Base-by-base conservation (phyloP, 352 stramenopile species). In the Globisporangium nunn region DNA sequence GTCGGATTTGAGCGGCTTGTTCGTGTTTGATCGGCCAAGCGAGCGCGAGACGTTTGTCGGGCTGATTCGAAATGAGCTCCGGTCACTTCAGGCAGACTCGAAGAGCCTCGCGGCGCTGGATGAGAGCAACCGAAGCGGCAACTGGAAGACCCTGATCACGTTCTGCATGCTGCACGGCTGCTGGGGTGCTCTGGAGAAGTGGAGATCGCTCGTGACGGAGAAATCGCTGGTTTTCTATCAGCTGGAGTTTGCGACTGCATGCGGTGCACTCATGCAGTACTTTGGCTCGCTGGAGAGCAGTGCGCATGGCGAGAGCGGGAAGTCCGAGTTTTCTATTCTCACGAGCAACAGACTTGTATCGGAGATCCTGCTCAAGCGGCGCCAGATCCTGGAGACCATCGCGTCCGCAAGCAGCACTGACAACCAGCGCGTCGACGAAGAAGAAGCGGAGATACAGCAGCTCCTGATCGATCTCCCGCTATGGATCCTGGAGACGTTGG, bases 401-500 rank as follows among this genome's bases (percentile, higher is more conserved):
- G 18, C 46, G 47, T 44, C 8, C 14, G 45, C 48, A 15, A 44
- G n/a, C 33, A 45, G 10, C 33, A 45, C 39, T 45, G 62, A 18
- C 59, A 63, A 10, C 45, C 59, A 31, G 56, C 68, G 28, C 12
- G 28, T 7, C 18, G 35, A 28, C 18, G 52, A 67, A 28, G 62
- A 70, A 15, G 60, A 70, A 0, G 48, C 35, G 6, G 67, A 51
- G 30, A 43, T 39, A n/a, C 46, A 52, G 4, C 71, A 75, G 41
- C 47, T 78, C 11, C 53, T 90, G 41, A 61, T 82, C 33, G 69
- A 75, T 7, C 59, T 93, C 40, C 81, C 84, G 30, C 56, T 92
- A 17, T 84, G 75, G 74, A 64, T 85, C 30, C 59, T 93, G 8
- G 80, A 93, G 46, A 81, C 76, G 15, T 55, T 91, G 14, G 74